Evolutionary conservation across 192 early-diverging fungal species (phyloP), one percentile per base, ranked within the genome.

Genomic region (Backusella luteola): DNA sequence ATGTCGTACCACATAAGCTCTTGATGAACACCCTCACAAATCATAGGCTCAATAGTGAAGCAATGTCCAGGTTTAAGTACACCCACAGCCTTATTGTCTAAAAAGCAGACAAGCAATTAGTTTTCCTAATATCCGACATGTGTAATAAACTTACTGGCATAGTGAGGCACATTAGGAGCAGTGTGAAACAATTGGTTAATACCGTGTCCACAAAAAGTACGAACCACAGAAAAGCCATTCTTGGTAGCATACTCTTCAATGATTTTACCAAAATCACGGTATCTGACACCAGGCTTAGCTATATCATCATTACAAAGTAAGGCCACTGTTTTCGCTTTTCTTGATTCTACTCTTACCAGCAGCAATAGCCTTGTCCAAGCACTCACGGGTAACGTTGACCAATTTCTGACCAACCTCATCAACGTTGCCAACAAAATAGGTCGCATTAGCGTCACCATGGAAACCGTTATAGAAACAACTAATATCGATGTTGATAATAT

Each of bases 11-110:
- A 94, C 36, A 89, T 89, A 78, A 88, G 85, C 70, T 95, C 91
- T 42, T 85, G 73, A 84, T 84, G 90, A 26, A 82, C 83, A 67
- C 97, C 96, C 73, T 94, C 95, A 75, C 92, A 94, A 85, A 99
- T 98, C 97, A 98, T 98, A n/a, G 97, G 98, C 84, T 99, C 98
- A 70, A 99, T 99, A 14, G 98, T 99, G 77, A 99, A 99, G 53
- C 90, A 87, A 76, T 98, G 96, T 34, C 98, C 98, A 26, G 93
- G 86, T 85, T 97, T 97, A 93, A 98, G 96, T 1, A 94, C 89
- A 34, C 98, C 98, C 66, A 98, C 89, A 2, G 97, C 95, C 88
- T 98, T 98, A 86, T 98, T 98, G 69, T 92, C 84, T 85, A 71
- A 17, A 44, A 7, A 73, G 19, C 38, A 67, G 67, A 52, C 11